Evolutionary conservation across 1,139 yeast species (phyloP).

Genomic region (Kurtzmaniella quercitrusa): DNA sequence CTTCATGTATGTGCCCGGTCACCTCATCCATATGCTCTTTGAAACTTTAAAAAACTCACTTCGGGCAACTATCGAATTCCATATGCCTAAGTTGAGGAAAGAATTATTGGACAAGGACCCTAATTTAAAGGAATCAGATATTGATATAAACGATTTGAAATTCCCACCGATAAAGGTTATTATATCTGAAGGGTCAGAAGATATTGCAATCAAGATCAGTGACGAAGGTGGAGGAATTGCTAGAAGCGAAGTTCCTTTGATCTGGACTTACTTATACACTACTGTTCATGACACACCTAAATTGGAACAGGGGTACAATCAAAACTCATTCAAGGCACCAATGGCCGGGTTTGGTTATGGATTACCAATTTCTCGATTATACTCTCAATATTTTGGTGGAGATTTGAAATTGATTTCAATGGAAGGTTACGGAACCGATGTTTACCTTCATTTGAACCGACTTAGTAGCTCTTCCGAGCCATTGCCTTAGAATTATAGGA

Average conservation of each 20-base stretch:
- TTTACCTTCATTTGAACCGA: conserved; percentile 73
- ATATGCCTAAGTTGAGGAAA: conserved; percentile 42
- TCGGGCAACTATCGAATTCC: conserved; percentile 80
- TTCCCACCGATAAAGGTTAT: conserved; percentile 86
- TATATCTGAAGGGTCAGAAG: conserved; percentile 88
- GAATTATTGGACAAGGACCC: conserved; percentile 43
- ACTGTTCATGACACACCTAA: conserved; percentile 76
- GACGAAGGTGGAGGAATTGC: conserved; percentile 97
- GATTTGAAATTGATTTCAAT: conserved; percentile 80
- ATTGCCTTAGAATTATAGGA: conserved; percentile 24
- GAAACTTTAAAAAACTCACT: conserved; percentile 81
- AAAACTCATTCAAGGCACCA: conserved; percentile 73
- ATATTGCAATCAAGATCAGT: conserved; percentile 86
- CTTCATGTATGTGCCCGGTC: conserved; percentile 90
- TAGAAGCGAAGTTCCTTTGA: conserved; percentile 75
- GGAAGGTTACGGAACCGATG: conserved; percentile 97
- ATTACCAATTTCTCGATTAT: conserved; percentile 77
- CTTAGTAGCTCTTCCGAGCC: conserved; percentile 47
- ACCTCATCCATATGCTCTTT: conserved; percentile 81
- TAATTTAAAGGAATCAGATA: conserved; percentile 32
- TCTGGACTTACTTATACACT: conserved; percentile 90
- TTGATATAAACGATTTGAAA: conserved; percentile 59
- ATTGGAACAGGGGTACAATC: conserved; percentile 54
- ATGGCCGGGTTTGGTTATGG: conserved; percentile 97
- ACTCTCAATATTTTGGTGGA: conserved; percentile 90